Percentiles rank a stretch among this genome's conserved stretches.
Conservation (phyloP, 805 yeast genomes). For the Schwanniomyces yamadae region DNA sequence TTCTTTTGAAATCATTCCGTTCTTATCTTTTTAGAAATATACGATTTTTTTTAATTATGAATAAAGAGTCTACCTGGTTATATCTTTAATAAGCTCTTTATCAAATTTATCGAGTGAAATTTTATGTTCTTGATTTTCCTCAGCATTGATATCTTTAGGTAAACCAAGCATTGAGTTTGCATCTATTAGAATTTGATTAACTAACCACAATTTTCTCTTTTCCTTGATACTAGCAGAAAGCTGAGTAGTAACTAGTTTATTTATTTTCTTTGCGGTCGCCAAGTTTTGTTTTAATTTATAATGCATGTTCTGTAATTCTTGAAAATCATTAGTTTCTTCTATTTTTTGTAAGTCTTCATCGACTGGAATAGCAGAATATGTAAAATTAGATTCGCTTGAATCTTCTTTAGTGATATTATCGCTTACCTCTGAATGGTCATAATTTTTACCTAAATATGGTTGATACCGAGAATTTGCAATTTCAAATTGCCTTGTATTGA, state of each 20-base stretch:
- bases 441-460: constrained; percentile 13
- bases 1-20: too few relatives aligned
- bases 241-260: constrained; percentile 32
- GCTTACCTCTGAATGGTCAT: constrained; percentile 10
- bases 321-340: constrained; percentile 15
- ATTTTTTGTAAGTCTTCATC: constrained; percentile 14
- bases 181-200: constrained; percentile 44
- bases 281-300: constrained; percentile 29
- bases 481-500: constrained; percentile 33
- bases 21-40: too few relatives aligned
- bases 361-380: background rate
- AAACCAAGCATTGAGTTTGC: constrained; percentile 40
- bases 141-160: constrained; percentile 14
- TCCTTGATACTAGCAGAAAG: constrained; percentile 24
- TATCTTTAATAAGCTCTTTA: constrained; percentile 10
- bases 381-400: background rate
- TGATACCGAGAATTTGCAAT: constrained; percentile 35
- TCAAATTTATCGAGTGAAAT: constrained; percentile 10
- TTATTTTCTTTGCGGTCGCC: constrained; percentile 38
- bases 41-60: background rate
- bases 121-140: constrained; percentile 3
- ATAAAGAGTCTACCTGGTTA: too few relatives aligned
- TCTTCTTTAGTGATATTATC: constrained; percentile 5
- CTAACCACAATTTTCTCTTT: constrained; percentile 38
- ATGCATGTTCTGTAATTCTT: constrained; percentile 20